Conservation (phyloP, 371 early-diverging fungal genomes). For the Mucor irregularis region DNA sequence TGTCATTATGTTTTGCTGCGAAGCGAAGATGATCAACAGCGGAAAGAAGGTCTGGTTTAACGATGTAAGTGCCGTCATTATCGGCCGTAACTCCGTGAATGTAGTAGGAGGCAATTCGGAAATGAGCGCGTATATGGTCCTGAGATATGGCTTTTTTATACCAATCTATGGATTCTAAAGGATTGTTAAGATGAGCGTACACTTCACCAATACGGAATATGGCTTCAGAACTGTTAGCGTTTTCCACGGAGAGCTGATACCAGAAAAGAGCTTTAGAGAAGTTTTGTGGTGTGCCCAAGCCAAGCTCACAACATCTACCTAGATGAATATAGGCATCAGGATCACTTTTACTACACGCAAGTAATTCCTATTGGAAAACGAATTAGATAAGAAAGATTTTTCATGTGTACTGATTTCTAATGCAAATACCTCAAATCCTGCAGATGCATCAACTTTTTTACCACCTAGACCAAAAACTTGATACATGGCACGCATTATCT, state of each 20-base stretch:
- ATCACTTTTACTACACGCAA: conserved; percentile 30
- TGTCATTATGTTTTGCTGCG: conserved; percentile 34
- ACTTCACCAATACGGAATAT: conserved; percentile 41
- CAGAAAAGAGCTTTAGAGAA: conserved; percentile 35
- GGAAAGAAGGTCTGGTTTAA: conserved; percentile 14
- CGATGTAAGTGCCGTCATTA: background rate
- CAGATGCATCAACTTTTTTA: conserved; percentile 24
- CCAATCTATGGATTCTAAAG: conserved; percentile 35
- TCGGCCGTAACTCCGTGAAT: conserved; percentile 28
- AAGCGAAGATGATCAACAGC: conserved; percentile 30
- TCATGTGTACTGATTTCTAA: background rate
- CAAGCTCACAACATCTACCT: conserved; percentile 43
- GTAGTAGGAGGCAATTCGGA: conserved; percentile 31
- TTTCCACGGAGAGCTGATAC: conserved; percentile 36
- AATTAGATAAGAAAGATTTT: background rate
- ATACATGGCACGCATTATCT: conserved; percentile 45
- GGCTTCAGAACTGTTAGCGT: conserved; percentile 35
- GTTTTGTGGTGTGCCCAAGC: conserved; percentile 43
- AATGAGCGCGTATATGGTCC: conserved; percentile 36
- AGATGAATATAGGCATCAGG: conserved; percentile 31
- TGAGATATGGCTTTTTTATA: conserved; percentile 31
- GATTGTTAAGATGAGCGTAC: conserved; percentile 21
- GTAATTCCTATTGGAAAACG: conserved; percentile 29
- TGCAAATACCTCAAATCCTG: conserved; percentile 39
- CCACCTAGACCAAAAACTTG: conserved; percentile 37